A percentile compares a stretch with the other conserved stretches of the same genome.
Conservation (phyloP, 78 protist genomes). For the Tieghemostelium lacteum region DNA sequence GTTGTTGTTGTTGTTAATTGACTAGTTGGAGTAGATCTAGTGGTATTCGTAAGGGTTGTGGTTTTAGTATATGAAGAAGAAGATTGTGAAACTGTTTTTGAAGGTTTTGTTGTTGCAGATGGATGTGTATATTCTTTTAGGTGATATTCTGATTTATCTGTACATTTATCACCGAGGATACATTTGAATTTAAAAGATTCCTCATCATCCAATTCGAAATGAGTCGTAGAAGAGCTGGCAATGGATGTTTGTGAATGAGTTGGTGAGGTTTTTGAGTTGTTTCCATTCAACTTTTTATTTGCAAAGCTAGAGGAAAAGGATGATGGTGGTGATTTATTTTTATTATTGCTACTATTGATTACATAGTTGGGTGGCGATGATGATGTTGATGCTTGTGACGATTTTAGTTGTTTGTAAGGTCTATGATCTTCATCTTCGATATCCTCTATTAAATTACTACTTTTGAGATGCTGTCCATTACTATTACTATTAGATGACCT, state of each 20-base stretch:
- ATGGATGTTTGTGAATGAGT: neutral
- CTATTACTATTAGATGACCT: neutral
- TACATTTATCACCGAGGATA: slow-evolving; percentile 12
- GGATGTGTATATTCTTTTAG: slow-evolving; percentile 11
- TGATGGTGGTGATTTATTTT: neutral
- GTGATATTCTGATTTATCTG: slow-evolving; percentile 13
- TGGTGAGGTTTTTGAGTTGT: neutral
- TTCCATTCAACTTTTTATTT: neutral
- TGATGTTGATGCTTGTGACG: neutral
- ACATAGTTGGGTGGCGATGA: neutral
- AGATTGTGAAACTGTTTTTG: neutral
- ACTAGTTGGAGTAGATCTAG: neutral
- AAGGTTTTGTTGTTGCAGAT: neutral
- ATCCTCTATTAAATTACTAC: neutral
- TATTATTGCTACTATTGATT: too few species aligned
- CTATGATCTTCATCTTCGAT: neutral
- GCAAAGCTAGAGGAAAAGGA: neutral
- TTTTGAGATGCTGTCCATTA: neutral
- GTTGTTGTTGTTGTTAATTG: neutral
- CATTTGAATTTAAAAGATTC: slow-evolving; percentile 14
- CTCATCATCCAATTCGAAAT: neutral
- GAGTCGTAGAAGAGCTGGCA: too few species aligned
- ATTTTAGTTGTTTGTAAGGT: neutral
- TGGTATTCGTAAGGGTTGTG: neutral
- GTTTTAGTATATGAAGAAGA: neutral